Conservation (phyloP, 108 stramenopile genomes). For the Cafeteria roenbergensis region DNA sequence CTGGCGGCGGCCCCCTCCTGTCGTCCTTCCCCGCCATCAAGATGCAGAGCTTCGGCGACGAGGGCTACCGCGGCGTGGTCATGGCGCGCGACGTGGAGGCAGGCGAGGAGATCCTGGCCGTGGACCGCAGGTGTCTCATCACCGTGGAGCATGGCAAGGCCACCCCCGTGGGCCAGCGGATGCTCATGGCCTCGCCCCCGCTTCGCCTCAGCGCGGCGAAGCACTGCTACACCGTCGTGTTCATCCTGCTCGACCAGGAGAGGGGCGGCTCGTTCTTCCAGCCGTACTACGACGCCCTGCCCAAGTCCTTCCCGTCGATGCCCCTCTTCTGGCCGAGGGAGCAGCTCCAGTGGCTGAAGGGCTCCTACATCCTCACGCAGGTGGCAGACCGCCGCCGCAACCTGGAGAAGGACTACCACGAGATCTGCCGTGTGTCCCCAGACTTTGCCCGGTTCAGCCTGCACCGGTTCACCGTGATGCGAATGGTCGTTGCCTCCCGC, state of each 20-base stretch:
- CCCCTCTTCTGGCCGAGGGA: slow-evolving; percentile 87
- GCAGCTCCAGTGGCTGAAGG: slow-evolving; percentile 63
- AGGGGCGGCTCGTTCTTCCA: slow-evolving; percentile 70
- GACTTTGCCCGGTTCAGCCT: slow-evolving; percentile 50
- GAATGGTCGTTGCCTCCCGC: slow-evolving; percentile 88
- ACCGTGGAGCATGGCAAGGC: slow-evolving; percentile 98
- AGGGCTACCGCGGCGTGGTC: slow-evolving; percentile 91
- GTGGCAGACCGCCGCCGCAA: slow-evolving; percentile 60
- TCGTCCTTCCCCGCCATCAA: slow-evolving; percentile 30
- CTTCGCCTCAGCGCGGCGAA: slow-evolving; percentile 92
- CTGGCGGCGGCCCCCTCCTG: too few species aligned
- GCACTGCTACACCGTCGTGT: slow-evolving; percentile 93
- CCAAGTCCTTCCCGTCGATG: slow-evolving; percentile 72
- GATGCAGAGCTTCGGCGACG: slow-evolving; percentile 36
- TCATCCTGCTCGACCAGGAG: slow-evolving; percentile 75
- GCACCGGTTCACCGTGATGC: slow-evolving; percentile 93
- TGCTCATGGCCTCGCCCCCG: slow-evolving; percentile 41
- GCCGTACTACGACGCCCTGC: slow-evolving; percentile 88
- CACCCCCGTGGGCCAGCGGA: slow-evolving; percentile 66
- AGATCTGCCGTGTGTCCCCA: slow-evolving; percentile 68
- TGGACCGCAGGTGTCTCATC: slow-evolving; percentile 78
- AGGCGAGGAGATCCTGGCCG: slow-evolving; percentile 63
- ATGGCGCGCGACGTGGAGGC: slow-evolving; percentile 59
- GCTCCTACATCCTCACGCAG: slow-evolving; percentile 68
- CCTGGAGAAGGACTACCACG: slow-evolving; percentile 74